Conservation (phyloP, 441 rosid species). For the Jatropha podagrica region DNA sequence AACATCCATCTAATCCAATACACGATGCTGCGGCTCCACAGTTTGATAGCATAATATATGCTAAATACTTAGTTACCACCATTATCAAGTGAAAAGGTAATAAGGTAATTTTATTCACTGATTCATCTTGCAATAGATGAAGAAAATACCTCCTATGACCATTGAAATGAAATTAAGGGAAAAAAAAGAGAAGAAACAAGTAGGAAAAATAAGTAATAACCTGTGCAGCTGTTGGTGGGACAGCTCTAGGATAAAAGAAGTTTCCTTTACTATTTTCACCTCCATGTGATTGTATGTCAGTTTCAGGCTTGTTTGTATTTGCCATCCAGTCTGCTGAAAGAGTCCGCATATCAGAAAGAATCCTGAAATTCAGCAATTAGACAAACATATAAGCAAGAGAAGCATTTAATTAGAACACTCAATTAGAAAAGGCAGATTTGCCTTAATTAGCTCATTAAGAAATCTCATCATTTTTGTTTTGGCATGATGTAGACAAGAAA, state of each 20-base stretch:
- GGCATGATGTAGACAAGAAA: neutral
- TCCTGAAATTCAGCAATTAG: slow-evolving; percentile 59
- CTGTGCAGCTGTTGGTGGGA: slow-evolving; percentile 99
- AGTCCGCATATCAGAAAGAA: slow-evolving; percentile 99
- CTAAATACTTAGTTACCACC: neutral
- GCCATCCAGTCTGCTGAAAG: slow-evolving; percentile 99
- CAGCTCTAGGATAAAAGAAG: slow-evolving; percentile 96
- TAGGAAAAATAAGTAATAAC: slow-evolving; percentile 32
- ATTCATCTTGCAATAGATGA: neutral
- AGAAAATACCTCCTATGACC: neutral
- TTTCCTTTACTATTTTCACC: slow-evolving; percentile 77
- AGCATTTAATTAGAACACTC: neutral
- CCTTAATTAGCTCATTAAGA: slow-evolving; percentile 6
- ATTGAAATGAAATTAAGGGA: slow-evolving; percentile 4
- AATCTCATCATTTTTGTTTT: slow-evolving; percentile 4
- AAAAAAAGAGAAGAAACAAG: neutral
- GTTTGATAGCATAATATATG: neutral
- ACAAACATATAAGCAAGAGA: slow-evolving; percentile 19
- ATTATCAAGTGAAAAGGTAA: neutral
- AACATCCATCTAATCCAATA: neutral
- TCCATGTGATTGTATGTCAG: slow-evolving; percentile 76
- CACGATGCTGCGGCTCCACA: neutral
- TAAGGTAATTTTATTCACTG: neutral
- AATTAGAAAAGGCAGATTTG: neutral
- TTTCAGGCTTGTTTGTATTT: slow-evolving; percentile 82